phyloP scores from a whole-genome alignment of 2,329 filamentous ascomycete species.

The Trichophyton simii region DNA sequence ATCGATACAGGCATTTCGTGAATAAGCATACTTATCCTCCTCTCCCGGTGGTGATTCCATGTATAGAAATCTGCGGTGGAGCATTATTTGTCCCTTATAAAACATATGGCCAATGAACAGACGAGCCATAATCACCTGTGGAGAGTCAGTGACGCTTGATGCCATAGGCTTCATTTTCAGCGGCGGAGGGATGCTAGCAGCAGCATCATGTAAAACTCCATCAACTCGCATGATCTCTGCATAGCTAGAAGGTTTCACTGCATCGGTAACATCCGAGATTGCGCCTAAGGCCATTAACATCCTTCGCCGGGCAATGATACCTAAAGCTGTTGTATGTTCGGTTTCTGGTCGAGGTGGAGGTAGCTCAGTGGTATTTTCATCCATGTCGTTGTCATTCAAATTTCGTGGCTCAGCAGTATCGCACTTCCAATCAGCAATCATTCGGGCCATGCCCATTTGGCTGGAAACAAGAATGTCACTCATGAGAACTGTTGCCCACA shows the following conservation, averaged over 20 bases:
- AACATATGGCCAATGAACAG: conserved; percentile 16
- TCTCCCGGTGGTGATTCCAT: conserved; percentile 4
- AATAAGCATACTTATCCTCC: conserved; percentile 18
- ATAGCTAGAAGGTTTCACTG: conserved; percentile 23
- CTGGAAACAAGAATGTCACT: conserved; percentile 51
- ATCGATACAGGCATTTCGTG: conserved; percentile 34
- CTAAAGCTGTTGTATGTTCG: conserved; percentile 40
- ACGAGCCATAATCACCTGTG: conserved; percentile 16
- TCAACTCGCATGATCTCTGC: conserved; percentile 21
- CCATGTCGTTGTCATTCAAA: conserved; percentile 49
- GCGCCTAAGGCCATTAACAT: conserved; percentile 27
- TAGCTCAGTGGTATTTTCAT: conserved; percentile 37
- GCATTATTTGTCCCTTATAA: conserved; percentile 17
- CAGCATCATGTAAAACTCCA: background rate
- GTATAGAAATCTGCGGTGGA: conserved; percentile 15
- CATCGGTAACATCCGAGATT: conserved; percentile 27
- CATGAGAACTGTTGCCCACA: conserved; percentile 36
- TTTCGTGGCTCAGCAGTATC: conserved; percentile 50
- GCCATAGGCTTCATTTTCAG: conserved; percentile 18
- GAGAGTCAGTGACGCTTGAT: conserved; percentile 15
- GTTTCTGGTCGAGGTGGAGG: conserved; percentile 41
- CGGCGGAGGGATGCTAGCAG: conserved; percentile 9
- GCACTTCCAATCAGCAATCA: conserved; percentile 47
- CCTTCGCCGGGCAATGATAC: conserved; percentile 25
- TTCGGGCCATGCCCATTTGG: conserved; percentile 52